Evolutionary conservation across 352 stramenopile genomes (phyloP).

Genomic region (Phytophthora parvispora): DNA sequence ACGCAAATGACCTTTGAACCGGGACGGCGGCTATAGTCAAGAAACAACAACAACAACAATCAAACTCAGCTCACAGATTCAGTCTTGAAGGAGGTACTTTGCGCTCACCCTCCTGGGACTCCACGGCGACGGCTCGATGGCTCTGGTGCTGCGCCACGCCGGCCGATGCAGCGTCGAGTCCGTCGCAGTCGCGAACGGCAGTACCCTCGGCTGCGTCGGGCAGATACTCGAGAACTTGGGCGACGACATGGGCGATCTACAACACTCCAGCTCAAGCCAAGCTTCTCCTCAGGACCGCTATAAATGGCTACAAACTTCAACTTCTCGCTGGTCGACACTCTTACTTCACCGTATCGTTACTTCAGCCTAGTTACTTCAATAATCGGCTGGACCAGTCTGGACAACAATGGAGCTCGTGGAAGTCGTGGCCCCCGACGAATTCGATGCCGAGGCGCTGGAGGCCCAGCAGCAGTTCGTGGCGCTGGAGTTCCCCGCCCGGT

Average conservation of each 20-base stretch:
- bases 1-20: conserved; percentile 43
- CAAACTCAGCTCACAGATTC: neutral
- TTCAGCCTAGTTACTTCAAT: neutral
- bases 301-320: conserved; percentile 11
- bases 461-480: conserved; percentile 77
- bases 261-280: neutral
- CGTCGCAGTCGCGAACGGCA: conserved; percentile 63
- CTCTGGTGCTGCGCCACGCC: conserved; percentile 58
- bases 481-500: conserved; percentile 69
- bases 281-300: neutral
- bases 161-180: conserved; percentile 67
- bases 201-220: conserved; percentile 17
- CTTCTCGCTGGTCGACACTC: conserved; percentile 9
- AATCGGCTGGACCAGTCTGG: neutral
- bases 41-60: neutral
- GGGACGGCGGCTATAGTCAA: conserved; percentile 46
- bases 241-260: conserved; percentile 9
- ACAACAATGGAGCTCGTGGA: conserved; percentile 51
- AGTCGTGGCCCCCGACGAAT: conserved; percentile 41
- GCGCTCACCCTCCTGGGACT: conserved; percentile 49
- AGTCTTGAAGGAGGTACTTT: neutral
- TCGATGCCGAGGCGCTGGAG: conserved; percentile 37
- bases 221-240: conserved; percentile 1
- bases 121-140: conserved; percentile 20
- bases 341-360: neutral